Evolutionary conservation across 768 basidiomycete species (phyloP).

Genomic region (Tubosaeta brunneosetosa): DNA sequence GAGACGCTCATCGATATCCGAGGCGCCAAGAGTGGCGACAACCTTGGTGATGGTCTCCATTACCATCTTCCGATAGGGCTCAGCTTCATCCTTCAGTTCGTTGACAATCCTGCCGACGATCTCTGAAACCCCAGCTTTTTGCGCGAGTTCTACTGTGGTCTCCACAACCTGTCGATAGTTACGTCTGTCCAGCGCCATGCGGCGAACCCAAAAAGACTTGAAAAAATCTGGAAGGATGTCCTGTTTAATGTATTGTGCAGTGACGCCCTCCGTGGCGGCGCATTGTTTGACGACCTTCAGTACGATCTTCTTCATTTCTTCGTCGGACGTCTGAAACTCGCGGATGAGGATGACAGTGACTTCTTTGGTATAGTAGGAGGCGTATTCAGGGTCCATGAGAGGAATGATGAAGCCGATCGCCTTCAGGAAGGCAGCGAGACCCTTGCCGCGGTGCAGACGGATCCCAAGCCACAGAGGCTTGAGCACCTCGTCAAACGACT

Average conservation of each 20-base stretch:
- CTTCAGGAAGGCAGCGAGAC: constrained; percentile 73
- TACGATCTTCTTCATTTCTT: constrained; percentile 99
- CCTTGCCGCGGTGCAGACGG: constrained; percentile 73
- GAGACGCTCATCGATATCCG: constrained; percentile 93
- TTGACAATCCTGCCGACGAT: constrained; percentile 82
- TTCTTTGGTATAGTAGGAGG: constrained; percentile 98
- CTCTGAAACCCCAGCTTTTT: constrained; percentile 94
- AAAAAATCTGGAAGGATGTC: constrained; percentile 97
- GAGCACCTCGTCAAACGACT: constrained; percentile 95
- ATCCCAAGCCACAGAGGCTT: constrained; percentile 79
- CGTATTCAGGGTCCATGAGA: constrained; percentile 99
- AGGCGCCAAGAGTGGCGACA: constrained; percentile 87
- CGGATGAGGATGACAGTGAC: constrained; percentile 95
- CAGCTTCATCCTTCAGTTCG: constrained; percentile 53
- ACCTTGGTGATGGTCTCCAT: constrained; percentile 99
- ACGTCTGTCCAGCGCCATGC: constrained; percentile 94
- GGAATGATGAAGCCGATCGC: constrained; percentile 99
- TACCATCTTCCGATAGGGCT: constrained; percentile 97
- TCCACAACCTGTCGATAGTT: constrained; percentile 98
- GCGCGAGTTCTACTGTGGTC: constrained; percentile 96
- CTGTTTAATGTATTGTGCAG: constrained; percentile 91
- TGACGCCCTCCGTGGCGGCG: constrained; percentile 97
- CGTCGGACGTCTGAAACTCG: constrained; percentile 98
- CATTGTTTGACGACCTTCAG: constrained; percentile 99
- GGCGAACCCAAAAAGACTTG: constrained; percentile 97